Percentiles rank a stretch among this genome's conserved stretches.
These are phyloP conservation scores for Francoa sonchifolia DNA, from an alignment of 441 rosid species.

Conservation along the genomic window DNA sequence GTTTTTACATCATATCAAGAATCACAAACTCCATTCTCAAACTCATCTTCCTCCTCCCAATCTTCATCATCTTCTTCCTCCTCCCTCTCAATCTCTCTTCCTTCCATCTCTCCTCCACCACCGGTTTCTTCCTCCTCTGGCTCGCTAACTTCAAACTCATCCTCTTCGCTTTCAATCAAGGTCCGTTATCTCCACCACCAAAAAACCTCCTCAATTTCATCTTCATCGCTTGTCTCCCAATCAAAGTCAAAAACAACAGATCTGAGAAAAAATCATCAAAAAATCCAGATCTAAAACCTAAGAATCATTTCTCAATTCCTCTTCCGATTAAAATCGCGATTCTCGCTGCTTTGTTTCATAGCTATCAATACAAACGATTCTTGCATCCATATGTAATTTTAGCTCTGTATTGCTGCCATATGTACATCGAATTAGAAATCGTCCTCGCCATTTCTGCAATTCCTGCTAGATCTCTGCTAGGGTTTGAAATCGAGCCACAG, in stretches of 20 bases:
- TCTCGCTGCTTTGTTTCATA: slow-evolving; percentile 15
- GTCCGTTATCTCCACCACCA: slow-evolving; percentile 34
- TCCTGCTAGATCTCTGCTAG: slow-evolving; percentile 23
- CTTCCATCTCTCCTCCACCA: not conserved
- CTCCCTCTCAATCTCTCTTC: slow-evolving; percentile 1
- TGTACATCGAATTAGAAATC: slow-evolving; percentile 29
- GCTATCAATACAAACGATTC: slow-evolving; percentile 11
- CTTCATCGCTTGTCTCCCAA: slow-evolving; percentile 41
- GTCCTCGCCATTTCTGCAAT: slow-evolving; percentile 15
- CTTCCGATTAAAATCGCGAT: slow-evolving; percentile 18
- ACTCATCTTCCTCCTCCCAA: not conserved
- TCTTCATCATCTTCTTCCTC: not conserved
- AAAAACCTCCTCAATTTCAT: slow-evolving; percentile 36
- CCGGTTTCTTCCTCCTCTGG: not conserved
- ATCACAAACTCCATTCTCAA: too few species aligned
- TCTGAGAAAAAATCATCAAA: not conserved
- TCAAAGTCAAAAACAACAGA: slow-evolving; percentile 19
- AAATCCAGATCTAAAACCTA: not conserved
- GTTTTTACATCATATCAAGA: too few species aligned
- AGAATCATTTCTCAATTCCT: slow-evolving; percentile 3
- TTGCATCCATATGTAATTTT: slow-evolving; percentile 18
- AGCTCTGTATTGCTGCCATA: slow-evolving; percentile 21
- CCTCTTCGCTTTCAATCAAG: slow-evolving; percentile 14
- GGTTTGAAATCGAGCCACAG: slow-evolving; percentile 42
- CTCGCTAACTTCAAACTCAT: too few species aligned